These are phyloP conservation scores for Fusarium algeriense DNA, from an alignment of 2,329 filamentous ascomycete species.

Conservation along the genomic window DNA sequence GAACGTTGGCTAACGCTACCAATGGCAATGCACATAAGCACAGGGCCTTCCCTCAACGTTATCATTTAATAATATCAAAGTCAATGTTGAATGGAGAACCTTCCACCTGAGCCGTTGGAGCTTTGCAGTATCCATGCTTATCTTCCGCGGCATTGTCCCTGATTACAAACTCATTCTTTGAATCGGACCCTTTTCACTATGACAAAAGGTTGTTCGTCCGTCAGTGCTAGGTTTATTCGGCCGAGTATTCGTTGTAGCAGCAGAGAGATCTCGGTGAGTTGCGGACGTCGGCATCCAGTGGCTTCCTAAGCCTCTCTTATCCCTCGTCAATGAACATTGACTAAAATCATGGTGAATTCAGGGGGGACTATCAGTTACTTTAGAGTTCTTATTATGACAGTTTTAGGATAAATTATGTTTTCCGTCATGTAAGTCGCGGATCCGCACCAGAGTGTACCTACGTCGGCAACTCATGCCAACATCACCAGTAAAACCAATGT, in stretches of 20 bases:
- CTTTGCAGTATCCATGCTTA: background rate
- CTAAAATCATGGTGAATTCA: background rate
- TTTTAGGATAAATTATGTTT: no score
- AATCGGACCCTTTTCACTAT: background rate
- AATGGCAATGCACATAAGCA: conserved; percentile 23
- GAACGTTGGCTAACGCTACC: background rate
- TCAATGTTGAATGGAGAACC: no score
- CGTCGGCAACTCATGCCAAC: background rate
- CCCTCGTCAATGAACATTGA: background rate
- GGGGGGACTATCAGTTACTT: no score
- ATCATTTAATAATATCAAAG: conserved; percentile 6
- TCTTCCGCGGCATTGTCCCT: background rate
- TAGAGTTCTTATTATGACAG: no score
- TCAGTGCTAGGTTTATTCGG: background rate
- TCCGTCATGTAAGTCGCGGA: background rate
- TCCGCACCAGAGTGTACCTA: background rate
- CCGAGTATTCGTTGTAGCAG: background rate
- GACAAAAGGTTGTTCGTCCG: background rate
- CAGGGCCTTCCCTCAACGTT: conserved; percentile 20
- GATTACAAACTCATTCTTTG: conserved; percentile 5
- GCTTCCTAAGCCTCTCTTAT: background rate
- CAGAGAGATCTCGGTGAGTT: no score
- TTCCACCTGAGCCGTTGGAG: background rate
- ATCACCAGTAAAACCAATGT: background rate
- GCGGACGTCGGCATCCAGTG: no score